Evolutionary conservation across 352 stramenopile species (phyloP).

Genomic region (Phytophthora uliginosa): DNA sequence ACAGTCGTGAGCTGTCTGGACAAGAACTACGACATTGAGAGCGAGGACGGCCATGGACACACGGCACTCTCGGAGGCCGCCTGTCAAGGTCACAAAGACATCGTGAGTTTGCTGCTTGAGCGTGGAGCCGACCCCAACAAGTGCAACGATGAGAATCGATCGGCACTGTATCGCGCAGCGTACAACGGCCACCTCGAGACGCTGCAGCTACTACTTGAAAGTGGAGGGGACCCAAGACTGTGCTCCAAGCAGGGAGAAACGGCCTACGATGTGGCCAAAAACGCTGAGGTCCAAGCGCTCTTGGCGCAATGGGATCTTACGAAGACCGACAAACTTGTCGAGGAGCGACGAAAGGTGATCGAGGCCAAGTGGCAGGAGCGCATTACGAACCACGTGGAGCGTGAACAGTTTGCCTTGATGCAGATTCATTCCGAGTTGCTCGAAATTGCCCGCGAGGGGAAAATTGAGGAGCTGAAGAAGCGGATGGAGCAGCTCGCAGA

Average conservation of each 20-base stretch:
- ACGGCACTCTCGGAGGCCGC: conserved; percentile 90
- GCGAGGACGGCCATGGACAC: conserved; percentile 86
- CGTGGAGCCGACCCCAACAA: conserved; percentile 89
- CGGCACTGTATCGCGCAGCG: conserved; percentile 82
- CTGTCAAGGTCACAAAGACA: conserved; percentile 80
- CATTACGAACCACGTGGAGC: conserved; percentile 88
- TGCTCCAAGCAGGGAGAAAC: conserved; percentile 80
- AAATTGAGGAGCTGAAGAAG: conserved; percentile 60
- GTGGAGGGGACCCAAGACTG: conserved; percentile 80
- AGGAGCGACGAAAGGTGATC: conserved; percentile 72
- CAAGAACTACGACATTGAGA: conserved; percentile 92
- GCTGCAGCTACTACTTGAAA: conserved; percentile 71
- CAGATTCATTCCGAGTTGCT: conserved; percentile 87
- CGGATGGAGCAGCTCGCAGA: conserved; percentile 79
- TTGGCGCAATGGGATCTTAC: conserved; percentile 79
- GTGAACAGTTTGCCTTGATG: conserved; percentile 85
- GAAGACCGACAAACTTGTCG: conserved; percentile 76
- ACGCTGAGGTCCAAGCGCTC: conserved; percentile 58
- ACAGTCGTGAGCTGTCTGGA: conserved; percentile 74
- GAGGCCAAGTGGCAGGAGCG: conserved; percentile 86
- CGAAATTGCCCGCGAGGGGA: conserved; percentile 50
- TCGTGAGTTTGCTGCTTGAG: conserved; percentile 79
- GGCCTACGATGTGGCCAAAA: conserved; percentile 91
- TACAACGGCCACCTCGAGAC: conserved; percentile 90
- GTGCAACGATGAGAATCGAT: conserved; percentile 86